Evolutionary conservation across 441 rosid species (phyloP).

Genomic region (Flueggea neowawraea): DNA sequence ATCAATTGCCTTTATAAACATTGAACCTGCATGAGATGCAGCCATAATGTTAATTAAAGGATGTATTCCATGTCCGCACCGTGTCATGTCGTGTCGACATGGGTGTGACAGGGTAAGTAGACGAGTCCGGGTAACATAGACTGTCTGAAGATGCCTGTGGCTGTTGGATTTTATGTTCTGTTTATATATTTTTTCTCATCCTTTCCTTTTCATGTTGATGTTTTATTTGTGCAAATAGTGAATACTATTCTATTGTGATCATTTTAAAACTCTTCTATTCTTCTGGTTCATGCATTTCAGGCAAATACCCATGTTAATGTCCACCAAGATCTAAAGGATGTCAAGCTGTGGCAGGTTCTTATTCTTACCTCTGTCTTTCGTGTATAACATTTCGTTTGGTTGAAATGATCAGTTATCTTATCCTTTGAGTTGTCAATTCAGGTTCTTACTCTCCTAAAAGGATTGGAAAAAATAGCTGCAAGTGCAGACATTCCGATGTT

Average conservation of each 20-base stretch:
- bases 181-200: too few relatives aligned
- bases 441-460: constrained; percentile 97
- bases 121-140: too few relatives aligned
- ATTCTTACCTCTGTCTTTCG: constrained; percentile 1
- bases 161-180: too few relatives aligned
- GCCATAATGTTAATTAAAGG: too few relatives aligned
- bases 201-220: too few relatives aligned
- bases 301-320: constrained; percentile 97
- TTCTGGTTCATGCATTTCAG: constrained; percentile 38
- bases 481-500: constrained; percentile 99
- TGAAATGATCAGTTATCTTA: background rate
- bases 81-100: too few relatives aligned
- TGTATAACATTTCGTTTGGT: background rate
- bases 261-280: background rate
- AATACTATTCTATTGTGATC: constrained; percentile 66
- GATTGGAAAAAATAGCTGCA: constrained; percentile 96
- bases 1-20: too few relatives aligned
- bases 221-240: constrained; percentile 10
- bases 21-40: too few relatives aligned
- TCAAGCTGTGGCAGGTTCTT: constrained; percentile 98
- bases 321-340: constrained; percentile 90
- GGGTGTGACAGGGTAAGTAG: too few relatives aligned
- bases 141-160: too few relatives aligned
- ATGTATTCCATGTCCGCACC: too few relatives aligned
- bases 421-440: constrained; percentile 24